Conservation (phyloP, 768 basidiomycete species). For the Boletus vinaceobasis region DNA sequence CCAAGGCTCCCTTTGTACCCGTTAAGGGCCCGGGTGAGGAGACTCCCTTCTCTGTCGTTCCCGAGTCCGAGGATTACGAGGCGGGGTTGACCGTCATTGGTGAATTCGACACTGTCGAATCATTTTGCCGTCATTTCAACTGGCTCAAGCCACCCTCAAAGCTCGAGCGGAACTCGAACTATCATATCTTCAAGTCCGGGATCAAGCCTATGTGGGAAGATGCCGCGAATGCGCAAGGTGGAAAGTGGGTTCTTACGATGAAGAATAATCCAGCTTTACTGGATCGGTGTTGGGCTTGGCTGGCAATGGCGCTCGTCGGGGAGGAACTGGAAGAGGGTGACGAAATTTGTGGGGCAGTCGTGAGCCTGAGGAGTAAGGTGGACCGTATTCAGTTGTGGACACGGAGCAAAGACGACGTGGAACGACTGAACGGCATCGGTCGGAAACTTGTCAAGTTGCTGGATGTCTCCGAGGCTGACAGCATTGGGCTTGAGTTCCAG, state of each 20-base stretch:
- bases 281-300: slow-evolving; percentile 87
- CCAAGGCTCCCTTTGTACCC: slow-evolving; percentile 47
- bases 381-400: slow-evolving; percentile 94
- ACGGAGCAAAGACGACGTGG: slow-evolving; percentile 79
- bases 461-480: slow-evolving; percentile 79
- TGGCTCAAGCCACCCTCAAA: slow-evolving; percentile 91
- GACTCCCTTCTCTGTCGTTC: slow-evolving; percentile 37
- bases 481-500: slow-evolving; percentile 89
- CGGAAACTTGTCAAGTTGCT: slow-evolving; percentile 78
- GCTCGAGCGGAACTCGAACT: slow-evolving; percentile 87
- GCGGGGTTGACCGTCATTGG: slow-evolving; percentile 84
- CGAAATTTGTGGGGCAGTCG: slow-evolving; percentile 81
- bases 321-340: slow-evolving; percentile 63
- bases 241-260: slow-evolving; percentile 95
- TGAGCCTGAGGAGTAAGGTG: slow-evolving; percentile 80
- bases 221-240: slow-evolving; percentile 84
- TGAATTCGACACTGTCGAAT: slow-evolving; percentile 86
- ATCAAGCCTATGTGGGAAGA: slow-evolving; percentile 99
- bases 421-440: slow-evolving; percentile 80
- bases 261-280: slow-evolving; percentile 74
- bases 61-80: slow-evolving; percentile 76
- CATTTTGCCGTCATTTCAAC: slow-evolving; percentile 89
- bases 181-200: slow-evolving; percentile 91
- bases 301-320: slow-evolving; percentile 86
- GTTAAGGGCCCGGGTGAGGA: slow-evolving; percentile 24